These are phyloP conservation scores for Candida gigantensis DNA, from an alignment of 1,139 yeast species.

Conservation along the genomic window DNA sequence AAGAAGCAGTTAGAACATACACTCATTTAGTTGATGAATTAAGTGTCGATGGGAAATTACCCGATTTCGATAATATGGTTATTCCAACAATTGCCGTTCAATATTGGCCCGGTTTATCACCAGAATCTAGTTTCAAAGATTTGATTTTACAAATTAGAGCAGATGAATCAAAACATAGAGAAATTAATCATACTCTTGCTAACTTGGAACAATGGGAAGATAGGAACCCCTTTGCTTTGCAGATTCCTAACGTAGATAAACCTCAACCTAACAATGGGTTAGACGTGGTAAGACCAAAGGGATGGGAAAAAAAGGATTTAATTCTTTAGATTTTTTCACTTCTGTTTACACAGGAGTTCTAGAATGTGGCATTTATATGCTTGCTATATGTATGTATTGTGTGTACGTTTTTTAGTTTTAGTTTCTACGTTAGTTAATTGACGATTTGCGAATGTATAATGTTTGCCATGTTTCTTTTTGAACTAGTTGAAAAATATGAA, in stretches of 20 bases:
- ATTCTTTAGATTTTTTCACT: conserved; percentile 8
- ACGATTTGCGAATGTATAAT: no score
- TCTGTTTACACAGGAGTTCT: no score
- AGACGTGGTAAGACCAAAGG: conserved; percentile 46
- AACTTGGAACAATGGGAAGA: conserved; percentile 55
- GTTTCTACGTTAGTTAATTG: no score
- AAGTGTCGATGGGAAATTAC: conserved; percentile 50
- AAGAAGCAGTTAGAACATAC: conserved; percentile 75
- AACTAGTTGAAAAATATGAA: no score
- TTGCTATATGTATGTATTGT: no score
- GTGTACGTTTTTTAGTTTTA: no score
- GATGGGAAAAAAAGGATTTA: conserved; percentile 67
- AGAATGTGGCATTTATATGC: not conserved
- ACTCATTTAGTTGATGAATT: conserved; percentile 60
- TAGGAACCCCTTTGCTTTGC: conserved; percentile 68
- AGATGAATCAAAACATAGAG: conserved; percentile 76
- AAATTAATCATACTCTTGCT: conserved; percentile 76
- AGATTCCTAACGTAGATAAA: conserved; percentile 32
- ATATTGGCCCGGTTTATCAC: conserved; percentile 59
- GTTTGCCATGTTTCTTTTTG: no score
- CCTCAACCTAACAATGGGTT: conserved; percentile 62
- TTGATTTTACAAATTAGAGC: conserved; percentile 57
- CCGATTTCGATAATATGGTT: conserved; percentile 43
- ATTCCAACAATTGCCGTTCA: conserved; percentile 62
- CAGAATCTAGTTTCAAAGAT: conserved; percentile 57